These are phyloP conservation scores for Saccharomycopsis hybrid DNA, from an alignment of 1,139 yeast species.

Conservation along the genomic window DNA sequence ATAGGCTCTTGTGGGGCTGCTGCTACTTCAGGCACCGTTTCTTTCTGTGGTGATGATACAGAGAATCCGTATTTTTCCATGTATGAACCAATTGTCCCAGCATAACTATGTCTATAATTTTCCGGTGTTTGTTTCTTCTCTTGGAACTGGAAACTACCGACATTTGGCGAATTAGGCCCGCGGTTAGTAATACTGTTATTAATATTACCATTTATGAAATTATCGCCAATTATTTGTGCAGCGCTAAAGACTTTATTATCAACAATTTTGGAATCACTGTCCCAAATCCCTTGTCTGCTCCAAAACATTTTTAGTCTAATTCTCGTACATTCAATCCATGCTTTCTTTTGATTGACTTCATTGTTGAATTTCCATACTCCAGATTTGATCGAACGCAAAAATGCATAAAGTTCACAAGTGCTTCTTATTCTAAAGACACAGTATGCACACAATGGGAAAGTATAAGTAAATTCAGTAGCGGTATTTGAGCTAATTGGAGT, in stretches of 20 bases:
- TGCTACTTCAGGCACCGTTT: too few species aligned
- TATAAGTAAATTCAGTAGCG: slow-evolving; percentile 24
- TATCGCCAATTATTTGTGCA: slow-evolving; percentile 7
- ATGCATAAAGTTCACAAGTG: slow-evolving; percentile 72
- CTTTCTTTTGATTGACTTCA: slow-evolving; percentile 29
- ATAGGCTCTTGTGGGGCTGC: too few species aligned
- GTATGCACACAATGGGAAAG: slow-evolving; percentile 75
- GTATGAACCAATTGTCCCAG: slow-evolving; percentile 16
- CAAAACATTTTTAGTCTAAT: slow-evolving; percentile 65
- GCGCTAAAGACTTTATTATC: slow-evolving; percentile 21
- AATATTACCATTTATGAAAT: too few species aligned
- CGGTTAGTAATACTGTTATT: not conserved
- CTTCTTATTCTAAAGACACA: slow-evolving; percentile 77
- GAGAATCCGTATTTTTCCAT: slow-evolving; percentile 3
- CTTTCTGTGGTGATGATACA: too few species aligned
- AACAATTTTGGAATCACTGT: slow-evolving; percentile 30
- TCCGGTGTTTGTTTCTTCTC: slow-evolving; percentile 5
- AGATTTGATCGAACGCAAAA: slow-evolving; percentile 55
- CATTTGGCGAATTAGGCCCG: not conserved
- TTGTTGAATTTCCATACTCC: slow-evolving; percentile 46
- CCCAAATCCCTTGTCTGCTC: slow-evolving; percentile 70
- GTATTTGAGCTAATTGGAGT: slow-evolving; percentile 13
- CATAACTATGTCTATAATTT: slow-evolving; percentile 16
- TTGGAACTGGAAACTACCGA: slow-evolving; percentile 10
- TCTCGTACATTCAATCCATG: slow-evolving; percentile 54